phyloP scores from a whole-genome alignment of 495 filamentous ascomycete genomes.

The Hypoxylon subgilvum region DNA sequence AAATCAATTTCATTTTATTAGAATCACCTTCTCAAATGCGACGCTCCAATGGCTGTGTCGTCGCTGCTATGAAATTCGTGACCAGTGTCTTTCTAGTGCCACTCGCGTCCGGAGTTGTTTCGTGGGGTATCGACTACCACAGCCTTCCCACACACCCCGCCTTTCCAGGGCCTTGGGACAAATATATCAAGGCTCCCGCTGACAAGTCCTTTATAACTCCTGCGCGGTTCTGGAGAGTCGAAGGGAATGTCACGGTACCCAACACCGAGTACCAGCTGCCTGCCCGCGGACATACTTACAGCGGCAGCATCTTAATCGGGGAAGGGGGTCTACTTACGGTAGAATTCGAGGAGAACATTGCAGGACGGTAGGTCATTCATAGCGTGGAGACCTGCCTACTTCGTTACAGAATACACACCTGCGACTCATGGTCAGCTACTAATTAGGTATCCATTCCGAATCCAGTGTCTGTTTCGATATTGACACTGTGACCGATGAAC shows the following conservation, averaged over 20 bases:
- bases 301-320: slow-evolving; percentile 33
- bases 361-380: slow-evolving; percentile 43
- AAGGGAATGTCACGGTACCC: slow-evolving; percentile 31
- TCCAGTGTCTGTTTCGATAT: slow-evolving; percentile 38
- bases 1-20: too few relatives aligned
- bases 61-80: neutral
- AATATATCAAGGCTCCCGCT: slow-evolving; percentile 43
- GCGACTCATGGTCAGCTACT: neutral
- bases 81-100: neutral
- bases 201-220: slow-evolving; percentile 43
- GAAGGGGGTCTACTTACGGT: slow-evolving; percentile 44
- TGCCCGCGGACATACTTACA: slow-evolving; percentile 19
- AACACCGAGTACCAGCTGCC: neutral
- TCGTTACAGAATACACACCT: too few relatives aligned
- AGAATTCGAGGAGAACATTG: slow-evolving; percentile 50
- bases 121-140: slow-evolving; percentile 33
- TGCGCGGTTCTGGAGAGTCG: slow-evolving; percentile 23
- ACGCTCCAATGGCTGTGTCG: neutral
- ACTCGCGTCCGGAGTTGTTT: neutral
- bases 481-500: slow-evolving; percentile 26
- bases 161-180: slow-evolving; percentile 47
- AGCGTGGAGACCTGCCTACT: too few relatives aligned
- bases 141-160: slow-evolving; percentile 37
- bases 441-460: neutral
- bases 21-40: too few relatives aligned